Conservation (phyloP, 352 stramenopile species). For the Phytopythium boreale region DNA sequence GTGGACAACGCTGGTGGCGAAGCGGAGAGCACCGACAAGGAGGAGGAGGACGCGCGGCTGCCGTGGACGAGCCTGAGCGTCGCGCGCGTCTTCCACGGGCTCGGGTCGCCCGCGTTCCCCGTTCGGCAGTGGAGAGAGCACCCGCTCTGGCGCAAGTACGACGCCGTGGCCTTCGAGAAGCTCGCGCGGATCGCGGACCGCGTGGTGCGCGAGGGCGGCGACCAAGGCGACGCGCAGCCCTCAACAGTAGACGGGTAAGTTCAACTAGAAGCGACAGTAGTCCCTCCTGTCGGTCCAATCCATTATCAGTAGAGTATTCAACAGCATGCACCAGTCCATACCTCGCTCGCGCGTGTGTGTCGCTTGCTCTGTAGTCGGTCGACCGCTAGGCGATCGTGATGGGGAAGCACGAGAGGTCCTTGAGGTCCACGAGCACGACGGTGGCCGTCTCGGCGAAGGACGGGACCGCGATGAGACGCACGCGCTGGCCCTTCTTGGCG, state of each 20-base stretch:
- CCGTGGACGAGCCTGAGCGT: conserved; percentile 68
- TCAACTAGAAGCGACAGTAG: neutral
- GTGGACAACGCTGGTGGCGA: conserved; percentile 16
- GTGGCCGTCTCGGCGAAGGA: conserved; percentile 87
- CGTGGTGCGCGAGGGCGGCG: conserved; percentile 32
- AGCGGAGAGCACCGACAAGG: conserved; percentile 12
- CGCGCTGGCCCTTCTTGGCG: conserved; percentile 30
- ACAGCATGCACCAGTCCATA: neutral
- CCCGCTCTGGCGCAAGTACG: conserved; percentile 62
- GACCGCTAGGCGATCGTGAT: conserved; percentile 31
- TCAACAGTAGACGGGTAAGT: neutral
- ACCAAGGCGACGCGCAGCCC: neutral
- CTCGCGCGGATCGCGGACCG: conserved; percentile 62
- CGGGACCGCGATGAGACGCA: conserved; percentile 89
- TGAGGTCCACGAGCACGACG: conserved; percentile 91
- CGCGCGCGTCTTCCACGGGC: conserved; percentile 73
- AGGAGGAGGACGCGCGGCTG: conserved; percentile 10
- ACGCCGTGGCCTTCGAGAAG: conserved; percentile 65
- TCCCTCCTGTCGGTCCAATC: neutral
- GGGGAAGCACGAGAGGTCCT: conserved; percentile 67
- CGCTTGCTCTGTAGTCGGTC: neutral
- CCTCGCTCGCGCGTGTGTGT: neutral
- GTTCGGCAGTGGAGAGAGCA: conserved; percentile 61
- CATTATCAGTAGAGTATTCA: conserved; percentile 1
- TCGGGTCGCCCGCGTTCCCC: conserved; percentile 63